Conservation (phyloP, 768 basidiomycete genomes). For the Termitomyces sp. region DNA sequence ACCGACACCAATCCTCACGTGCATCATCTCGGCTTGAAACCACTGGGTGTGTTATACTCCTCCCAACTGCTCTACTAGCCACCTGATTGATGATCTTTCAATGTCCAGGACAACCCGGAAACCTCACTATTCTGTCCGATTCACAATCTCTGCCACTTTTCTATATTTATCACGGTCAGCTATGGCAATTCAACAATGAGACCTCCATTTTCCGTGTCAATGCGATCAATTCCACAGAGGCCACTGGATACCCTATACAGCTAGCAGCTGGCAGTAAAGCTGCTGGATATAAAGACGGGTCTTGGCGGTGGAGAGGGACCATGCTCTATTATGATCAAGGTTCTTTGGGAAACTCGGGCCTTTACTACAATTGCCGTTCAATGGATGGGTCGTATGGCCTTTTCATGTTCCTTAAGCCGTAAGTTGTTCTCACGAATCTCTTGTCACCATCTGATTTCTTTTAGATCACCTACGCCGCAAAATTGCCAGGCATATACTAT, state of each 20-base stretch:
- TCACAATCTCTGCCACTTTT: constrained; percentile 41
- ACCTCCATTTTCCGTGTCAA: constrained; percentile 53
- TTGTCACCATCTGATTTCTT: neutral
- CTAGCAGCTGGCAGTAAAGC: constrained; percentile 38
- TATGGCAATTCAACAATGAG: constrained; percentile 56
- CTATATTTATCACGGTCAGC: constrained; percentile 48
- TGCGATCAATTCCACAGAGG: constrained; percentile 46
- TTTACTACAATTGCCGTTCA: constrained; percentile 42
- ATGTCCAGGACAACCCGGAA: constrained; percentile 41
- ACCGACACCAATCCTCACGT: constrained; percentile 12
- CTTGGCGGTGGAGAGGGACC: constrained; percentile 56
- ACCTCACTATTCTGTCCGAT: constrained; percentile 40
- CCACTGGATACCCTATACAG: constrained; percentile 44
- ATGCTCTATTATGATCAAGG: constrained; percentile 52
- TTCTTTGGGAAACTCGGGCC: constrained; percentile 34
- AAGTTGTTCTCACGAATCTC: constrained; percentile 20
- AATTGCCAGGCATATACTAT: constrained; percentile 18
- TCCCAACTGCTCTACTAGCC: neutral
- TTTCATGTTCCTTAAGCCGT: constrained; percentile 48
- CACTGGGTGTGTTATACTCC: constrained; percentile 26
- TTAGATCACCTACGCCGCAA: constrained; percentile 32
- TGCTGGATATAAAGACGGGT: constrained; percentile 38
- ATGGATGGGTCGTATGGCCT: constrained; percentile 37
- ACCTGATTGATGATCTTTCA: neutral
- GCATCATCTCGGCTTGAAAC: constrained; percentile 29